Conservation (phyloP, 352 stramenopile genomes). For the Thalassiosira ordinaria region DNA sequence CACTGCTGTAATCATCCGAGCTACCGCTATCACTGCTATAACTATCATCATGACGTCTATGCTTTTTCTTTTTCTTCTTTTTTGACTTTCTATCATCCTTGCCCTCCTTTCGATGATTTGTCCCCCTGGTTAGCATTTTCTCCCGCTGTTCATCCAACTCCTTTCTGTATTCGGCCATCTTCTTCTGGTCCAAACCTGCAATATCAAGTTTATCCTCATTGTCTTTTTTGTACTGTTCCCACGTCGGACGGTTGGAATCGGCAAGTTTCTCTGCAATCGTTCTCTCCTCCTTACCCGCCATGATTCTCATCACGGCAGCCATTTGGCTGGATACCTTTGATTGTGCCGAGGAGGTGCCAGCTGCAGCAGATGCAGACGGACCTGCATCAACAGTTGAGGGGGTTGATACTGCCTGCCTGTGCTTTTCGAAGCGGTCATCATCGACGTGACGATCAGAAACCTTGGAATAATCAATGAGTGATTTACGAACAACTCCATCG, state of each 20-base stretch:
- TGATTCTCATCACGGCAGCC: slow-evolving; percentile 92
- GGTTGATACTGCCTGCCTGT: slow-evolving; percentile 64
- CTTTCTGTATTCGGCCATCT: slow-evolving; percentile 94
- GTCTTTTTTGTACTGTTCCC: slow-evolving; percentile 96
- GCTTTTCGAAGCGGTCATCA: slow-evolving; percentile 88
- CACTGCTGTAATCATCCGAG: slow-evolving; percentile 63
- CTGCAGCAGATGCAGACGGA: slow-evolving; percentile 59
- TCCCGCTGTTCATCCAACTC: slow-evolving; percentile 91
- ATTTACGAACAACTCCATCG: slow-evolving; percentile 25
- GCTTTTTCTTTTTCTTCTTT: slow-evolving; percentile 87
- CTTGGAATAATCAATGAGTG: slow-evolving; percentile 88
- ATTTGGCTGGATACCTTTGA: slow-evolving; percentile 85
- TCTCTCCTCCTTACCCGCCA: slow-evolving; percentile 92
- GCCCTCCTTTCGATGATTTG: slow-evolving; percentile 76
- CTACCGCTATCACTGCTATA: slow-evolving; percentile 78
- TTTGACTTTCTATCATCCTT: slow-evolving; percentile 82
- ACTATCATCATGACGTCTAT: slow-evolving; percentile 63
- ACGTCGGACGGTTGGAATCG: slow-evolving; percentile 92
- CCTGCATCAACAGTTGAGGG: slow-evolving; percentile 5
- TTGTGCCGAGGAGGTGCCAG: slow-evolving; percentile 30
- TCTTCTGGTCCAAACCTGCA: slow-evolving; percentile 88
- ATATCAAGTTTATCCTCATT: slow-evolving; percentile 94
- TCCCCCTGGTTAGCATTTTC: slow-evolving; percentile 86
- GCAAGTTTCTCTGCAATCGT: slow-evolving; percentile 93
- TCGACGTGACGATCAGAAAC: slow-evolving; percentile 88